phyloP scores from a whole-genome alignment of 495 filamentous ascomycete species.

The Hypoxylon fragiforme region DNA sequence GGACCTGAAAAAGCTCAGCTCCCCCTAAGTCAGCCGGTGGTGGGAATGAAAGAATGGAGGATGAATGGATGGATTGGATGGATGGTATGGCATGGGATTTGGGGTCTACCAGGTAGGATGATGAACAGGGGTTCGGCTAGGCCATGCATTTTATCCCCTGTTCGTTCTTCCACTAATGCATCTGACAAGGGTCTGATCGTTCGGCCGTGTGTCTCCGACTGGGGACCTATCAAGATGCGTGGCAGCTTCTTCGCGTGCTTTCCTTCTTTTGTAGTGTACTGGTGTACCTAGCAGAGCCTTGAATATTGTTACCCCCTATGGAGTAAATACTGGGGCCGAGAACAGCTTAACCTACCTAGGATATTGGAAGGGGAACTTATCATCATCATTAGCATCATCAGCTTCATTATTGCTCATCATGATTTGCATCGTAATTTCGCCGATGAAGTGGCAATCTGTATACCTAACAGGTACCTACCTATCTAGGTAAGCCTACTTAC shows the following conservation, averaged over 20 bases:
- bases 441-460: background rate
- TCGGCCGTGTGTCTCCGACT: constrained; percentile 33
- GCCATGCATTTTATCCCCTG: constrained; percentile 21
- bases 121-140: constrained; percentile 8
- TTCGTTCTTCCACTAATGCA: constrained; percentile 33
- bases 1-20: constrained; percentile 33
- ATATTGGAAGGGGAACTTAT: background rate
- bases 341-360: constrained; percentile 10
- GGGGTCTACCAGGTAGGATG: too few relatives aligned
- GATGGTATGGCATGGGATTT: constrained; percentile 8
- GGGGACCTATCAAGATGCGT: constrained; percentile 27
- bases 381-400: constrained; percentile 12
- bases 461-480: too few relatives aligned
- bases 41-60: constrained; percentile 15
- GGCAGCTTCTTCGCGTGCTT: constrained; percentile 25
- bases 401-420: constrained; percentile 20
- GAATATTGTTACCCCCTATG: constrained; percentile 26
- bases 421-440: constrained; percentile 4
- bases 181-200: constrained; percentile 35
- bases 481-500: too few relatives aligned
- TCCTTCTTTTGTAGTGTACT: constrained; percentile 11
- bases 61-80: constrained; percentile 28
- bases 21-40: constrained; percentile 11
- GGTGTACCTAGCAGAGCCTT: constrained; percentile 17
- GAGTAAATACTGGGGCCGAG: constrained; percentile 14